Base-by-base conservation (phyloP, 1,284 basidiomycete species). In the Flammula alnicola region DNA sequence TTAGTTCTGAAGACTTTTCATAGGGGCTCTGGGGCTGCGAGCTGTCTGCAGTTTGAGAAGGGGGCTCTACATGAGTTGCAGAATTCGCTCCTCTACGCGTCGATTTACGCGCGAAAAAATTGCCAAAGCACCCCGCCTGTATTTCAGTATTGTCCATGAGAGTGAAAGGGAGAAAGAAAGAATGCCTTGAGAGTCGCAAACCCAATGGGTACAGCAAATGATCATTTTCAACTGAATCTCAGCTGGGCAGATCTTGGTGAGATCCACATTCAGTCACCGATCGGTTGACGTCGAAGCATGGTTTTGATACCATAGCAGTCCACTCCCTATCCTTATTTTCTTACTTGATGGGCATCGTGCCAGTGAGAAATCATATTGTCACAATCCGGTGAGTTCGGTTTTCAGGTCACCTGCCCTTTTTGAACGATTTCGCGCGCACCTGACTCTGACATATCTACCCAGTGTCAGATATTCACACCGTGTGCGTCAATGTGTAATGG, bases 61-160 rank as follows among this genome's bases (percentile, higher is more conserved):
- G 32, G 46, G 33, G 46, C 57, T 35, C 33, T 44, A 4, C 22
- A 17, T 9, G 6, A 10, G 2, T 36, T 29, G 14, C 16, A 36
- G 7, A 27, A 11, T 11, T 6, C 35, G 8, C 29, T 14, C 20
- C 39, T 8, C 47, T 51, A 39, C 55, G 51, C 22, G 49, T 59
- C 38, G n/a, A n/a, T n/a, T 56, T 59, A 29, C 66, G 59, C 29
- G 56, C 58, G 45, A 70, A 67, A 37, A 65, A 49, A 23, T 48
- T 49, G 43, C 59, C 45, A 58, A 75, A 73, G 55, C 71, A 74
- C 23, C 70, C 68, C 30, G 57, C 48, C 43, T 59, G 54, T 3
- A 44, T 25, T 14, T 58, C 54, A 44, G 49, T 31, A 44, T 46
- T 51, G 54, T 46, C 51, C 59, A 53, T 62, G 42, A 51, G 56